Evolutionary conservation across 1,284 basidiomycete genomes (phyloP), one percentile per base, ranked within the genome.

Genomic region (Psilocybe mexicana): DNA sequence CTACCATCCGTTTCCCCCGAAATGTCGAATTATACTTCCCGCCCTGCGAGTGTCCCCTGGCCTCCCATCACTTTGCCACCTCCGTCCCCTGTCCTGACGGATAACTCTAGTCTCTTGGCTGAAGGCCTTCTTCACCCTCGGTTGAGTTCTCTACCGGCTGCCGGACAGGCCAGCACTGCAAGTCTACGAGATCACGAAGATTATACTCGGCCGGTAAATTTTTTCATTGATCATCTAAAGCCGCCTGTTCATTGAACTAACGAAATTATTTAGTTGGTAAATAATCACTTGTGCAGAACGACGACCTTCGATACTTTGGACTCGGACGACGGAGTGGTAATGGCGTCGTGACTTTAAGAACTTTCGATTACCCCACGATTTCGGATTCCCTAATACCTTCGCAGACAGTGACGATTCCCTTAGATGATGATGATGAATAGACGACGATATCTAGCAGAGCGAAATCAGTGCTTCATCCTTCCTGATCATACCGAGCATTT

Each of bases 151-250:
- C 55, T 58, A 24, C 58, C 23, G 25, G 45, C 51, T 18, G 58
- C 58, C 4, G 52, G 57, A n/a, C 62, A 63, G 25, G 61, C 58
- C 1, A 67, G 67, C 56, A 49, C 55, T 23, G 49, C 62, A 40
- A 69, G 67, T 60, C 59, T 69, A 35, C 58, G 65, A 43, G 67
- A 69, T 52, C 57, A 69, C 53, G 67, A 66, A 57, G 67, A 69
- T 46, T 69, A 69, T 50, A 61, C 66, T 8, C 62, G 67, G 28
- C 65, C 66, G 10, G 65, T 68, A 23, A 63, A 59, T 43, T 58
- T 10, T 42, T 33, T 43, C 18, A 14, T 42, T 36, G 33, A n/a
- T 43, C 36, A 33, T 50, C 26, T 33, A 12, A 38, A 6, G 36
- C 18, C 11, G 24, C 40, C 54, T 43, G 14, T 23, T 26, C 10